A percentile compares a stretch with the other conserved stretches of the same genome.
phyloP scores from a whole-genome alignment of 78 protist species.

The Dictyostelium purpureum region DNA sequence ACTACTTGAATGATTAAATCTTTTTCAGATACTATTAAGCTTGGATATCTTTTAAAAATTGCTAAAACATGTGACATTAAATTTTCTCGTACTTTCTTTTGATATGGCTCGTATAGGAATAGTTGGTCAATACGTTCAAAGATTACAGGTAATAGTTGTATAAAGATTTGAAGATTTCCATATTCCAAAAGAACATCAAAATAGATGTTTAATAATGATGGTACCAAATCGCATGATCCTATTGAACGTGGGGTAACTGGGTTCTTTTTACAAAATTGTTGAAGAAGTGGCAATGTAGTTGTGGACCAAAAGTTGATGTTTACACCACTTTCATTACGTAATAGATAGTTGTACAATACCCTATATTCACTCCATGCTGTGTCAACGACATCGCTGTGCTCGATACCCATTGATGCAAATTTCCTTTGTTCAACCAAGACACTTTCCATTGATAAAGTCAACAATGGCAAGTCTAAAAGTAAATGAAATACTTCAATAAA shows the following conservation, averaged over 20 bases:
- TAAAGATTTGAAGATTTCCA: not conserved
- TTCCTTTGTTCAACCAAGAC: constrained; percentile 45
- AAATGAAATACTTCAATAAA: constrained; percentile 75
- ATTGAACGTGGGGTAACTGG: constrained; percentile 54
- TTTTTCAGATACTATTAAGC: constrained; percentile 18
- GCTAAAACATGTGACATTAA: constrained; percentile 9
- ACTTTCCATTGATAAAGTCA: constrained; percentile 72
- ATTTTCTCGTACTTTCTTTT: constrained; percentile 9
- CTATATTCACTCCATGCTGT: constrained; percentile 69
- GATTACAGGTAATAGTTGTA: constrained; percentile 9
- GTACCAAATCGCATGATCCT: constrained; percentile 54
- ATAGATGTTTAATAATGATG: constrained; percentile 34
- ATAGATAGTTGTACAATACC: constrained; percentile 68
- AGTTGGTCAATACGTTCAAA: constrained; percentile 59
- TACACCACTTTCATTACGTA: constrained; percentile 79
- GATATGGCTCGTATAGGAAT: constrained; percentile 54
- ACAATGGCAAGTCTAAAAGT: constrained; percentile 66
- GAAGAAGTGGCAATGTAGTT: constrained; percentile 60
- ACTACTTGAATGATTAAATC: constrained; percentile 16
- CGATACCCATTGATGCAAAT: not conserved
- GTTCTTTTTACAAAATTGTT: constrained; percentile 61
- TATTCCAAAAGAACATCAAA: constrained; percentile 44
- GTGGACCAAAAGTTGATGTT: constrained; percentile 75
- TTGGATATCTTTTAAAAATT: constrained; percentile 27
- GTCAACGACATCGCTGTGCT: constrained; percentile 14